A percentile compares a stretch with the other conserved stretches of the same genome.
Evolutionary conservation across 2,329 filamentous ascomycete genomes (phyloP).

Genomic region (Diaporthe citri): DNA sequence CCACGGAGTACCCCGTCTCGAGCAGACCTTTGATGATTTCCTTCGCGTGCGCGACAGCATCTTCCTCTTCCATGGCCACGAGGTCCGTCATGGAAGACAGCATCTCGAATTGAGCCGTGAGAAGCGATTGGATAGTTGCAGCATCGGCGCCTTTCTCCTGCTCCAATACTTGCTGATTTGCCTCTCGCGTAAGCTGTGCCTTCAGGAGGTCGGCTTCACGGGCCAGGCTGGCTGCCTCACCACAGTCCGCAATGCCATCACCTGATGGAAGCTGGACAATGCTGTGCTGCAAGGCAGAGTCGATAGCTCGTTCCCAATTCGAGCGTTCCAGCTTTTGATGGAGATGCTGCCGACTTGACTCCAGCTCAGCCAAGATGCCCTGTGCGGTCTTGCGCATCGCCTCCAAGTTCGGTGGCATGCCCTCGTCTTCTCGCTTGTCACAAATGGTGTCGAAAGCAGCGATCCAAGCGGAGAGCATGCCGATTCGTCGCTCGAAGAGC

Average conservation of each 20-base stretch:
- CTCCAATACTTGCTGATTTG: slow-evolving; percentile 81
- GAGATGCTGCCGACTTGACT: slow-evolving; percentile 90
- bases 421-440: slow-evolving; percentile 76
- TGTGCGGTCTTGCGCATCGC: slow-evolving; percentile 89
- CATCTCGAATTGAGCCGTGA: slow-evolving; percentile 93
- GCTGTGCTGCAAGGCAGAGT: slow-evolving; percentile 88
- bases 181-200: slow-evolving; percentile 83
- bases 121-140: slow-evolving; percentile 82
- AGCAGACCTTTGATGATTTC: slow-evolving; percentile 82
- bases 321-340: slow-evolving; percentile 85
- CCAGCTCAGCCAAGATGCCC: slow-evolving; percentile 89
- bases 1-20: slow-evolving; percentile 78
- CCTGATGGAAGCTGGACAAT: slow-evolving; percentile 81
- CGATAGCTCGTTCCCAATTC: slow-evolving; percentile 89
- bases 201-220: slow-evolving; percentile 90
- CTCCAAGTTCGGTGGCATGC: slow-evolving; percentile 76
- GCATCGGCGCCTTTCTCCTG: slow-evolving; percentile 86
- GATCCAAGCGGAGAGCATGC: slow-evolving; percentile 91
- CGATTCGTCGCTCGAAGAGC: slow-evolving; percentile 86
- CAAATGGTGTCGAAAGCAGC: slow-evolving; percentile 89
- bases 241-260: slow-evolving; percentile 73
- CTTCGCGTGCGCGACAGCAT: slow-evolving; percentile 85
- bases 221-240: slow-evolving; percentile 78
- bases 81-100: slow-evolving; percentile 86
- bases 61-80: slow-evolving; percentile 83